Conservation (phyloP, 805 yeast species). For the Candida wancherniae region DNA sequence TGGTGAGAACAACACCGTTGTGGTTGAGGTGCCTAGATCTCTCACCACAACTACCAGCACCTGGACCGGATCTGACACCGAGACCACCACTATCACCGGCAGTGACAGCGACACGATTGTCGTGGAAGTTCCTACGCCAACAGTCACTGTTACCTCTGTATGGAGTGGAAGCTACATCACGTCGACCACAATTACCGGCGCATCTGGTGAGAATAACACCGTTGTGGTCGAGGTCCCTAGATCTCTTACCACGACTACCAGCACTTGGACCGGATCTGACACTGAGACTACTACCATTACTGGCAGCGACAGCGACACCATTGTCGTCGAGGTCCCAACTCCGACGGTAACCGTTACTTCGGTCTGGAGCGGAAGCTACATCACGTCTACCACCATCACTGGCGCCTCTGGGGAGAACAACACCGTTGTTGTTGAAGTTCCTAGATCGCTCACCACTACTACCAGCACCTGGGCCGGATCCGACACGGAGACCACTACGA, state of each 20-base stretch:
- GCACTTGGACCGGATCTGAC: slow-evolving; percentile 9
- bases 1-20: slow-evolving; percentile 7
- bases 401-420: slow-evolving; percentile 5
- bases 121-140: slow-evolving; percentile 12
- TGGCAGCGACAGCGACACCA: slow-evolving; percentile 3
- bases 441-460: slow-evolving; percentile 5
- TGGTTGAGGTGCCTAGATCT: slow-evolving; percentile 9
- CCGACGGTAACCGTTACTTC: slow-evolving; percentile 9
- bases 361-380: slow-evolving; percentile 8
- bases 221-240: slow-evolving; percentile 12
- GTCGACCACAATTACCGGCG: slow-evolving; percentile 6
- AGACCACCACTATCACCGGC: slow-evolving; percentile 3
- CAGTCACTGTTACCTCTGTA: slow-evolving; percentile 7
- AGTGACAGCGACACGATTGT: slow-evolving; percentile 4
- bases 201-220: slow-evolving; percentile 5
- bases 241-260: slow-evolving; percentile 8
- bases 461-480: slow-evolving; percentile 8
- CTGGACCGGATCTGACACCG: slow-evolving; percentile 2
- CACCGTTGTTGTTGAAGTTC: slow-evolving; percentile 11
- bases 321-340: slow-evolving; percentile 10
- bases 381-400: slow-evolving; percentile 1
- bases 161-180: slow-evolving; percentile 6
- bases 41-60: slow-evolving; percentile 10
- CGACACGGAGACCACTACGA: slow-evolving; percentile 2
- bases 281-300: slow-evolving; percentile 1